A percentile compares a stretch with the other conserved stretches of the same genome.
phyloP scores from a whole-genome alignment of 1,284 basidiomycete species.

The Microbotryum saponariae region DNA sequence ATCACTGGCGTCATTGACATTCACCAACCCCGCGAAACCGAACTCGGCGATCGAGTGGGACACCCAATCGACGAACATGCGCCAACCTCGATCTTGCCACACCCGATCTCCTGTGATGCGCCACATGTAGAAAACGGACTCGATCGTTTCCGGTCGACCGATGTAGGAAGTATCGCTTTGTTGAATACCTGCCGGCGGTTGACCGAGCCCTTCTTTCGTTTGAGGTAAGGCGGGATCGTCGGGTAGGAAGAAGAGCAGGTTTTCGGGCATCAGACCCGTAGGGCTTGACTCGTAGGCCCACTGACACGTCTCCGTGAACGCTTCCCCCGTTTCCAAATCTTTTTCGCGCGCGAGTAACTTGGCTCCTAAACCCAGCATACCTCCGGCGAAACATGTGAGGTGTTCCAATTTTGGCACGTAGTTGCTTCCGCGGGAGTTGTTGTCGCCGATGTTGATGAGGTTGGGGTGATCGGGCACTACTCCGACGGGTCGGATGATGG shows the following conservation, averaged over 20 bases:
- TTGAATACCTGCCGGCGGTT: slow-evolving; percentile 38
- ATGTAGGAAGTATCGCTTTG: slow-evolving; percentile 31
- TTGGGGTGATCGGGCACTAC: slow-evolving; percentile 43
- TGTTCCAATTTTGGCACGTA: slow-evolving; percentile 38
- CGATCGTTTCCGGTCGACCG: slow-evolving; percentile 52
- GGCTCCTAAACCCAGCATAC: slow-evolving; percentile 50
- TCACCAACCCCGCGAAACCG: slow-evolving; percentile 8
- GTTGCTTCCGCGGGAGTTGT: slow-evolving; percentile 6
- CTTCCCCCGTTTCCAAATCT: slow-evolving; percentile 42
- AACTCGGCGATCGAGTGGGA: slow-evolving; percentile 38
- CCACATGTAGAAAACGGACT: slow-evolving; percentile 50
- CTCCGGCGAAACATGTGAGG: slow-evolving; percentile 50
- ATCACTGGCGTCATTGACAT: slow-evolving; percentile 37
- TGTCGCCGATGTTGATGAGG: slow-evolving; percentile 38
- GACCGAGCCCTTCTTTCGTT: slow-evolving; percentile 28
- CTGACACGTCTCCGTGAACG: slow-evolving; percentile 48
- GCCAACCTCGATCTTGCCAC: slow-evolving; percentile 51
- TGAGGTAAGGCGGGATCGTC: slow-evolving; percentile 23
- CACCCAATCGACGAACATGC: slow-evolving; percentile 53
- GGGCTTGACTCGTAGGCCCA: slow-evolving; percentile 45
- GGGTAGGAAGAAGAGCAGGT: slow-evolving; percentile 39
- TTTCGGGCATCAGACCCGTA: slow-evolving; percentile 45
- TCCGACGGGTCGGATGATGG: slow-evolving; percentile 43
- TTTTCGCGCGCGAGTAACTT: slow-evolving; percentile 43
- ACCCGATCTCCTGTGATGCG: slow-evolving; percentile 49